These are phyloP conservation scores for Beauveria pseudobassiana DNA, from an alignment of 2,329 filamentous ascomycete species.

Conservation along the genomic window DNA sequence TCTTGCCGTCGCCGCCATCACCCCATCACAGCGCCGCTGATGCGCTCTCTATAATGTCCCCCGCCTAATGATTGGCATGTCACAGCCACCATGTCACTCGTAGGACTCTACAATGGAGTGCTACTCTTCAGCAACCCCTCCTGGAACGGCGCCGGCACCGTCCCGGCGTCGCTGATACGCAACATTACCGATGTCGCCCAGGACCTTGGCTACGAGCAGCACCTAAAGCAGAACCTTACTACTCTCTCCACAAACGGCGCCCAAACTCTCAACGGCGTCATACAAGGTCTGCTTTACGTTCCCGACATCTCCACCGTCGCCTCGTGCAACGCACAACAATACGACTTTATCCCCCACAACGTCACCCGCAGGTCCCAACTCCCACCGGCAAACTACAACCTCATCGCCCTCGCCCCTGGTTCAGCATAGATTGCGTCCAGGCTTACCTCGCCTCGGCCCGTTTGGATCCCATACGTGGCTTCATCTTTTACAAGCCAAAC, in stretches of 20 bases:
- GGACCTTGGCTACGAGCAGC: constrained; percentile 46
- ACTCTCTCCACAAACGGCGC: constrained; percentile 67
- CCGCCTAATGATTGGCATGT: constrained; percentile 10
- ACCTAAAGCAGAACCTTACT: constrained; percentile 53
- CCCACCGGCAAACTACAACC: constrained; percentile 58
- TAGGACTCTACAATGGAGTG: constrained; percentile 44
- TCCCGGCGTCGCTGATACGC: constrained; percentile 46
- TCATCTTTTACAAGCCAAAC: constrained; percentile 56
- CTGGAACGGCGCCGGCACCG: constrained; percentile 41
- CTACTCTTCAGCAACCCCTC: constrained; percentile 54
- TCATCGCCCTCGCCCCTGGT: constrained; percentile 82
- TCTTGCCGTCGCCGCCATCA: neutral
- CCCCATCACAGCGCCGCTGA: neutral
- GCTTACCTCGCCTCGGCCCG: constrained; percentile 61
- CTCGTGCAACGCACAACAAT: constrained; percentile 55
- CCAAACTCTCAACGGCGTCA: constrained; percentile 48
- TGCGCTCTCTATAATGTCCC: constrained; percentile 10
- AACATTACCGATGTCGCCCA: constrained; percentile 49
- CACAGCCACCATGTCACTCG: constrained; percentile 26
- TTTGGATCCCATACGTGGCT: constrained; percentile 50
- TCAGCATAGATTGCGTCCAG: constrained; percentile 62
- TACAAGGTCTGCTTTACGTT: constrained; percentile 78
- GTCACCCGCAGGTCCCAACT: constrained; percentile 68
- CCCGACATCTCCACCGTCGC: constrained; percentile 56
- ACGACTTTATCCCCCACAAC: constrained; percentile 63